Percentiles rank a stretch among this genome's conserved stretches.
Conservation (phyloP, 257 asterid species). For the Solanum sitiens region DNA sequence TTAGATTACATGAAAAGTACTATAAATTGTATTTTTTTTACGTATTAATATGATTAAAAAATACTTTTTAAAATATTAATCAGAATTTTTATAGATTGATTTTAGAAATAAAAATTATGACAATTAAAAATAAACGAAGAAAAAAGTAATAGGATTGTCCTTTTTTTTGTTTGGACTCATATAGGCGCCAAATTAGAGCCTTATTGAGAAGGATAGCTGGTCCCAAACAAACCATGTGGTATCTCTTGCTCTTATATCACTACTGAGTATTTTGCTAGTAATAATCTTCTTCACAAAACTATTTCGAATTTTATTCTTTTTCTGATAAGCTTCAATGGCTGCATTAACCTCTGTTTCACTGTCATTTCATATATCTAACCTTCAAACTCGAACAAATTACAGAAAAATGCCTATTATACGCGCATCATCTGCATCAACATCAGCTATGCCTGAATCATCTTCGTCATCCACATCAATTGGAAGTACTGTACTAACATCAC, state of each 20-base stretch:
- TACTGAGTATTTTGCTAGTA: neutral
- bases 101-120: too few relatives aligned
- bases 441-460: constrained; percentile 34
- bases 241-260: neutral
- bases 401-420: constrained; percentile 10
- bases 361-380: constrained; percentile 20
- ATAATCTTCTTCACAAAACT: neutral
- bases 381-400: neutral
- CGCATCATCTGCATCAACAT: constrained; percentile 27
- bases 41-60: too few relatives aligned
- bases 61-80: too few relatives aligned
- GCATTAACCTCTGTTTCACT: constrained; percentile 20
- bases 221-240: neutral
- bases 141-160: neutral
- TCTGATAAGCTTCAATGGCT: constrained; percentile 35
- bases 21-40: too few relatives aligned
- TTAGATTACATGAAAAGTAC: too few relatives aligned
- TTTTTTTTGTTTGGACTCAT: neutral
- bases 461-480: constrained; percentile 24
- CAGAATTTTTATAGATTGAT: too few relatives aligned
- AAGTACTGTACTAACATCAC: constrained; percentile 8
- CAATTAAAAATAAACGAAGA: too few relatives aligned
- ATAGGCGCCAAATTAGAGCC: neutral
- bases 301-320: neutral
- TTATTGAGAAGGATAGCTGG: neutral